Evolutionary conservation across 2,329 filamentous ascomycete species (phyloP), one percentile per base, ranked within the genome.

Genomic region (Epichloe uncinata): DNA sequence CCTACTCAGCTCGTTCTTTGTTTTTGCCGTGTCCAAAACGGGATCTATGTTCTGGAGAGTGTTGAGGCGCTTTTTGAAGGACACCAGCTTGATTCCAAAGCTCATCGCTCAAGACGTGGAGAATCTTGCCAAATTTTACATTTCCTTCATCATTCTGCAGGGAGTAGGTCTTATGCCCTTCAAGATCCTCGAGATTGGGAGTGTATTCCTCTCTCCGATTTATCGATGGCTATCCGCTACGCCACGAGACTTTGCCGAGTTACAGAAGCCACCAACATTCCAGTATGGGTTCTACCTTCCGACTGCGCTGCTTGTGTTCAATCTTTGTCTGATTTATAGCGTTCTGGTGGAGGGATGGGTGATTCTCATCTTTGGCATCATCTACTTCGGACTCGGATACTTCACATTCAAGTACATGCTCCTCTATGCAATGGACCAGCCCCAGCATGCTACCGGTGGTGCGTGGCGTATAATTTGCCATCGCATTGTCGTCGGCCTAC

Each of bases 381-480:
- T 87, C 12, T 98, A 94, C 66, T 95, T 94, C 59, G 63, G 79
- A 18, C 77, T 95, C 13, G 89, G 89, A 18, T 85, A 87, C 64
- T 91, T 91, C 62, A 86, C 87, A 34, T 94, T 95, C 77, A 96
- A 96, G 65, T 98, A 98, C 68, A 94, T 98, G 70, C 74, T 98
- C 4, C 75, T 98, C 4, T 98, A 98, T 65, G 89, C 93, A 34
- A 98, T 98, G 93, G 90, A 97, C 60, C 91, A 97, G 64, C 86
- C 88, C 15, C 88, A 94, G 61, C 89, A 95, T 63, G 88, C 89
- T 15, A 97, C 91, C 0, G 94, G 94, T 18, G 82, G 85, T 53
- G 89, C 90, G 4, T 98, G 93, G 93, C 84, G 86, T 45, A 95
- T 98, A 77, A 95, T 98, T 54, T 95, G 89, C 68, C 88, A 93